Evolutionary conservation across 78 protist genomes (phyloP).

Genomic region (Salpingoeca rosetta): DNA sequence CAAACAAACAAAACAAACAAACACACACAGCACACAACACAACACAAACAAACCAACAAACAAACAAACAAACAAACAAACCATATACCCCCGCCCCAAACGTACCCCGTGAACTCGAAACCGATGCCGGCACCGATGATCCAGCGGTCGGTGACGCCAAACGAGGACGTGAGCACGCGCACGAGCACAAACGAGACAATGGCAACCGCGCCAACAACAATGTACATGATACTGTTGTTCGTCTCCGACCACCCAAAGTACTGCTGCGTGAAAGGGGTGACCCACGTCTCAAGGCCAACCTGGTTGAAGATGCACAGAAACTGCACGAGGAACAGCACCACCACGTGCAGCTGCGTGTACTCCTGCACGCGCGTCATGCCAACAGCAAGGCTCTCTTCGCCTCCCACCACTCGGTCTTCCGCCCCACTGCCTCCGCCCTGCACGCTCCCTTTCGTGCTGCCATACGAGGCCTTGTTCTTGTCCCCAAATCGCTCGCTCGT

Average conservation of each 20-base stretch:
- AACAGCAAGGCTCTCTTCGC: no score
- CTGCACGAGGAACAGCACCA: background rate
- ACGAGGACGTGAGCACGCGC: background rate
- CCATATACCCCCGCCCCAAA: no score
- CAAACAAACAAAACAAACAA: no score
- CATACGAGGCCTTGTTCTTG: no score
- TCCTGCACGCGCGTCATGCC: no score
- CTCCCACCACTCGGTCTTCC: no score
- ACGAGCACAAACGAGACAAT: background rate
- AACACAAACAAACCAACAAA: no score
- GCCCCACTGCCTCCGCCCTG: no score
- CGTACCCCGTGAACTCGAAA: background rate
- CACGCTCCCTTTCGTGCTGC: no score
- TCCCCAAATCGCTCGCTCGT: no score
- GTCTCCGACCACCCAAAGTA: background rate
- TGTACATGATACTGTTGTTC: background rate
- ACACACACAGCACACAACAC: no score
- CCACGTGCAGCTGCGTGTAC: background rate
- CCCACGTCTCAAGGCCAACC: background rate
- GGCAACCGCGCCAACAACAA: background rate
- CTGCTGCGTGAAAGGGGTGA: background rate
- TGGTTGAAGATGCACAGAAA: background rate
- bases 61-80: no score
- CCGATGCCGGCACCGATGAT: background rate
- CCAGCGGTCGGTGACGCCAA: background rate